Evolutionary conservation across 176 grass and related monocot genomes (phyloP).

Genomic region (Hordeum marinum): DNA sequence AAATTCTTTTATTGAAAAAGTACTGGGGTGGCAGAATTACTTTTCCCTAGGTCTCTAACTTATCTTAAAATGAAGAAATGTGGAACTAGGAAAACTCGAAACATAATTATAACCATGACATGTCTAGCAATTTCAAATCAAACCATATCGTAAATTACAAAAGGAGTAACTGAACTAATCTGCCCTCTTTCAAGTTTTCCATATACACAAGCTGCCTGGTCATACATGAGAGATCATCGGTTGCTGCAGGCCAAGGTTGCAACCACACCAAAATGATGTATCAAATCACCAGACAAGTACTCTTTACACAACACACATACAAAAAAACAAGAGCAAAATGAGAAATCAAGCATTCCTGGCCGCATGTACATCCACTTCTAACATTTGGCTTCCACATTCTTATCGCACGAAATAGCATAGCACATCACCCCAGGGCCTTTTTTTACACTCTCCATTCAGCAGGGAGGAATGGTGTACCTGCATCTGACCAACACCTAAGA

Average conservation of each 20-base stretch:
- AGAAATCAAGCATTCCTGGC: background rate
- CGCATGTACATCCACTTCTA: background rate
- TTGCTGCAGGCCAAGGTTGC: slow-evolving; percentile 5
- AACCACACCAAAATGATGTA: slow-evolving; percentile 26
- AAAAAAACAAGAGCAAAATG: background rate
- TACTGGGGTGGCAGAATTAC: background rate
- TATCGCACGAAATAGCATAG: background rate
- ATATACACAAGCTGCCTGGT: slow-evolving; percentile 28
- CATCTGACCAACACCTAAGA: slow-evolving; percentile 8
- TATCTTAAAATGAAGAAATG: background rate
- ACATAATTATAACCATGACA: background rate
- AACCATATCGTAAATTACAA: background rate
- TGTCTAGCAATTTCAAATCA: background rate
- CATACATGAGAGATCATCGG: background rate
- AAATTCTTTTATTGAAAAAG: too few relatives aligned
- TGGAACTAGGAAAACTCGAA: background rate
- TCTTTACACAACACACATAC: slow-evolving; percentile 13
- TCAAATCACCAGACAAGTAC: background rate
- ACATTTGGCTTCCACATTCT: background rate
- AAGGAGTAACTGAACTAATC: background rate
- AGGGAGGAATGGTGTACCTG: background rate
- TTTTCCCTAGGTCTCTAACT: background rate
- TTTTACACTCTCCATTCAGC: background rate
- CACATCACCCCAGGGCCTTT: background rate
- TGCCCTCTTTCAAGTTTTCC: background rate